phyloP scores from a whole-genome alignment of 2,329 filamentous ascomycete species.

The Coleophoma eucalyptorum region DNA sequence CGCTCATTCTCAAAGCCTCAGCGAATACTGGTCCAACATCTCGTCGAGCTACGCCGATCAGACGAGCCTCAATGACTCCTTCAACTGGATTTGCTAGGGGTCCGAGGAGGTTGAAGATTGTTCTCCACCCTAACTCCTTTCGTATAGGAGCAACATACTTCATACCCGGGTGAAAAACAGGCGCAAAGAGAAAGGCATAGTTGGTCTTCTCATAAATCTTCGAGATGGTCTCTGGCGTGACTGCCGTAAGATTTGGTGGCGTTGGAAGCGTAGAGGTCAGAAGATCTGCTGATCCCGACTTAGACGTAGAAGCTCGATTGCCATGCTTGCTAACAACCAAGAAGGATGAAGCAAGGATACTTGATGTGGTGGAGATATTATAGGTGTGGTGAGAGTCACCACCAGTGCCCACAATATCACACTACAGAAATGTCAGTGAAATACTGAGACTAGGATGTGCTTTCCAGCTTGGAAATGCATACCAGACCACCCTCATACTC shows the following conservation, averaged over 20 bases:
- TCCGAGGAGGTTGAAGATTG: conserved; percentile 95
- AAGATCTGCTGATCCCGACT: conserved; percentile 92
- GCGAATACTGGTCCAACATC: conserved; percentile 87
- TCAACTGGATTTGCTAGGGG: conserved; percentile 90
- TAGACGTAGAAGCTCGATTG: conserved; percentile 91
- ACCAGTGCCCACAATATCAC: conserved; percentile 96
- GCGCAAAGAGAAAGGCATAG: conserved; percentile 94
- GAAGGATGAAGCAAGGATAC: conserved; percentile 83
- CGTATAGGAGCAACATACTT: conserved; percentile 81
- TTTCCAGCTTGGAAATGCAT: conserved; percentile 31
- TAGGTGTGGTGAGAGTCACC: conserved; percentile 97
- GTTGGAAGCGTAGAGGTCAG: conserved; percentile 70
- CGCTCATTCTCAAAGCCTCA: conserved; percentile 73
- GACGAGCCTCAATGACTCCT: conserved; percentile 76
- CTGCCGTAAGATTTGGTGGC: conserved; percentile 69
- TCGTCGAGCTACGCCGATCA: conserved; percentile 88
- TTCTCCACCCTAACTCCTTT: conserved; percentile 86
- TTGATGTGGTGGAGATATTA: conserved; percentile 95
- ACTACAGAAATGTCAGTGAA: conserved; percentile 32
- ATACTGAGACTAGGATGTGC: background rate
- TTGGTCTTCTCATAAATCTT: conserved; percentile 76
- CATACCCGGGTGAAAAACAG: conserved; percentile 96
- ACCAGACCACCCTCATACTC: conserved; percentile 80
- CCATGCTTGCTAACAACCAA: conserved; percentile 92
- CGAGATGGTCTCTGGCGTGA: conserved; percentile 68